Evolutionary conservation across 2,329 filamentous ascomycete genomes (phyloP), one percentile per base, ranked within the genome.

Genomic region (Trichoderma polysporum): DNA sequence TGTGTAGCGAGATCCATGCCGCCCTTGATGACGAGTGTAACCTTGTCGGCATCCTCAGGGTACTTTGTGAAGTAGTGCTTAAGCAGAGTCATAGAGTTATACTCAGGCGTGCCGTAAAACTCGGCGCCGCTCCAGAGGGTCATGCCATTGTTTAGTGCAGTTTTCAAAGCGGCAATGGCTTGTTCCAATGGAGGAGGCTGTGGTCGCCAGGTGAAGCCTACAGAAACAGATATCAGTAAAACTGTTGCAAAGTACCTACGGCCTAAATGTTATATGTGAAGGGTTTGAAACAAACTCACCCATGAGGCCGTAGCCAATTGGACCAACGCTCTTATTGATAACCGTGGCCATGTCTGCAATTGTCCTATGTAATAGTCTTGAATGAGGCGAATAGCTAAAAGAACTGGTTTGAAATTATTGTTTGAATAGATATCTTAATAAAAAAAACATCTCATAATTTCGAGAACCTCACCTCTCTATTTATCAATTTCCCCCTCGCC

Each of bases 21-120:
- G 31, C 88, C 88, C 77, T 91, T 91, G 73, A 91, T 83, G 71
- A 82, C 83, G 54, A 91, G 76, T 12, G 89, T 81, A 10, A 91
- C 81, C 73, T 87, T 86, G 58, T 83, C 79, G 8, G 88, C 87
- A 69, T 90, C 86, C 69, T 88, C 85, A 1, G 89, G 88, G 73
- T 90, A 85, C 68, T 84, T 82, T 35, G 81, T 81, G 73, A 91
- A 90, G 77, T 91, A 91, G 29, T 82, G 79, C 68, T 86, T 83
- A 33, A 91, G 76, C 10, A 91, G 77, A 35, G 85, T 83, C 72
- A 89, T 86, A 73, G 76, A 79, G 78, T 90, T 89, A 72, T 82
- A 82, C 22, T 85, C 80, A 1, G 84, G 82, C 0, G 81, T 79
- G 45, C 89, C 89, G 77, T 91, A 91, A 73, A 90, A 84, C 73